These are phyloP conservation scores for Linum trigynum DNA, from an alignment of 345 rosid genomes.

Conservation along the genomic window DNA sequence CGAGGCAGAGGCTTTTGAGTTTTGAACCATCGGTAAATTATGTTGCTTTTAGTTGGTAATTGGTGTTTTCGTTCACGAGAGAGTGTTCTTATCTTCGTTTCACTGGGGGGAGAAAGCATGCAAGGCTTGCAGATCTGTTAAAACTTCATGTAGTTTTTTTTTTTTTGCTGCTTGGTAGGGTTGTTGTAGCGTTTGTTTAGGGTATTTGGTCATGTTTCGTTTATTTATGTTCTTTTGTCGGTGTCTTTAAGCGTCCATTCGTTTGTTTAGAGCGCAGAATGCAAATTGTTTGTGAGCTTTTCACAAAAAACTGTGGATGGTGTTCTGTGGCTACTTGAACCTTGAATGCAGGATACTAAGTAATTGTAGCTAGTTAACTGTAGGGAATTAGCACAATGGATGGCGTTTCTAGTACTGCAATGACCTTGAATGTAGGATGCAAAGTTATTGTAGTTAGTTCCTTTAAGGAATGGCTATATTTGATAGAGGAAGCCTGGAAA, in stretches of 20 bases:
- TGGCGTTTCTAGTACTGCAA: too few relatives aligned
- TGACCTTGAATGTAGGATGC: background rate
- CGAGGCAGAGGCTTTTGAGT: conserved; percentile 6
- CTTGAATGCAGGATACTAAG: too few relatives aligned
- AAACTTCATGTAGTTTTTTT: background rate
- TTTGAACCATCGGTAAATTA: background rate
- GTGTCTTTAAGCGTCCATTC: background rate
- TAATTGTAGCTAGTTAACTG: too few relatives aligned
- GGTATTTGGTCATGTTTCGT: background rate
- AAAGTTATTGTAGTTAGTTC: background rate
- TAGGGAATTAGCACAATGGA: too few relatives aligned
- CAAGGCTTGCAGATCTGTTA: conserved; percentile 14
- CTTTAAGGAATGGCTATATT: background rate
- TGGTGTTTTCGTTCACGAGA: background rate
- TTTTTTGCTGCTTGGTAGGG: background rate
- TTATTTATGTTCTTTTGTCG: background rate
- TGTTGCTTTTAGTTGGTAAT: background rate
- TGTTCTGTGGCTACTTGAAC: too few relatives aligned
- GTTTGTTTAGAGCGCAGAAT: background rate
- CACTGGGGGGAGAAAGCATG: background rate
- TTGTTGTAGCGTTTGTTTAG: background rate
- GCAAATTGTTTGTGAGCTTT: too few relatives aligned
- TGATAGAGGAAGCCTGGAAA: background rate
- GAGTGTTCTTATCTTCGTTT: background rate
- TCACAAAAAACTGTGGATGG: too few relatives aligned